Percentiles rank a stretch among this genome's conserved stretches.
Conservation (phyloP, 2,329 filamentous ascomycete species). For the Colletotrichum cereale region DNA sequence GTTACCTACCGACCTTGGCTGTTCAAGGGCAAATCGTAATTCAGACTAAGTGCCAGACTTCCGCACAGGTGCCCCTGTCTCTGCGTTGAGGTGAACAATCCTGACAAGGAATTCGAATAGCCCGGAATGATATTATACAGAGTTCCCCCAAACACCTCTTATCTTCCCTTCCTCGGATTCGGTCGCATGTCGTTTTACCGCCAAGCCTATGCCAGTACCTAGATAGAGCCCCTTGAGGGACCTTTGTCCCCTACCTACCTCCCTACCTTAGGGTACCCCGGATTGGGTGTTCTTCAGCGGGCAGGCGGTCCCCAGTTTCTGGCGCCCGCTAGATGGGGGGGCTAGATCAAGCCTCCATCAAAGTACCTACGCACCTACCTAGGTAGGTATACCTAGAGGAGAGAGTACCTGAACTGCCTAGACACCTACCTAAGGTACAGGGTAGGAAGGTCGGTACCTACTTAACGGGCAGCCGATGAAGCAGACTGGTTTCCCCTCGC, state of each 20-base stretch:
- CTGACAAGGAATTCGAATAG: background rate
- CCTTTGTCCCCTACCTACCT: conserved; percentile 15
- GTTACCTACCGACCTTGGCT: background rate
- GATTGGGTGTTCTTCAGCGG: conserved; percentile 31
- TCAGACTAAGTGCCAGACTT: background rate
- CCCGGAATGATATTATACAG: background rate
- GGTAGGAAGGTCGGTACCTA: background rate
- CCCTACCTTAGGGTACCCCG: conserved; percentile 21
- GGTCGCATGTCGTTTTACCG: background rate
- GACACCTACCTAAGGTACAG: no score
- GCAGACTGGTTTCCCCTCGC: background rate
- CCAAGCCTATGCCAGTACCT: conserved; percentile 1
- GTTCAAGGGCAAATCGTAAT: background rate
- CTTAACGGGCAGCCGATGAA: background rate
- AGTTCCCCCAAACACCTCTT: background rate
- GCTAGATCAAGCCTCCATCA: background rate
- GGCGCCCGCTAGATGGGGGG: background rate
- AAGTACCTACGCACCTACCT: no score
- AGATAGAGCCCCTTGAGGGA: conserved; percentile 10
- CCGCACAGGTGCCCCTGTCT: background rate
- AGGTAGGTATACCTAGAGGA: no score
- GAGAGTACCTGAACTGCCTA: background rate
- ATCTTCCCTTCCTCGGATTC: background rate
- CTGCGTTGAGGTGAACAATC: background rate
- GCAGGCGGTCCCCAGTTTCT: conserved; percentile 8